phyloP scores from a whole-genome alignment of 1,139 yeast species.

The Nakaseomyces glabratus region DNA sequence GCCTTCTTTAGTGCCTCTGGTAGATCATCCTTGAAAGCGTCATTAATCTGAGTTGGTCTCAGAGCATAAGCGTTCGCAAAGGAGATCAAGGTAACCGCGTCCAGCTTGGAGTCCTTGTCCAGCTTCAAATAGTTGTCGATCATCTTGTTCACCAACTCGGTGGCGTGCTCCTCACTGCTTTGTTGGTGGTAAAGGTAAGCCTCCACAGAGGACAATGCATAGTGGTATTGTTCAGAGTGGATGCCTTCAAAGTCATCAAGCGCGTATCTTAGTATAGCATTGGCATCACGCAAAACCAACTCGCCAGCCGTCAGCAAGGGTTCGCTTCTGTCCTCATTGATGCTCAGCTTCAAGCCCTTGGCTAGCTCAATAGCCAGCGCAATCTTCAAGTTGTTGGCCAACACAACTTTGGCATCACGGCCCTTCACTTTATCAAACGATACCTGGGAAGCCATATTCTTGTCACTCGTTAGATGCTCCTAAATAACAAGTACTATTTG shows the following conservation, averaged over 20 bases:
- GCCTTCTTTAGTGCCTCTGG: constrained; percentile 39
- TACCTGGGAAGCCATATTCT: constrained; percentile 31
- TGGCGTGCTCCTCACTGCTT: constrained; percentile 14
- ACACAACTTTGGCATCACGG: constrained; percentile 31
- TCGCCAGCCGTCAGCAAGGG: constrained; percentile 30
- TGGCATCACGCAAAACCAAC: constrained; percentile 55
- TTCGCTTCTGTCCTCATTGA: constrained; percentile 30
- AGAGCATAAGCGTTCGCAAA: constrained; percentile 33
- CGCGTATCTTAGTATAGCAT: constrained; percentile 71
- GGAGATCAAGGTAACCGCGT: constrained; percentile 31
- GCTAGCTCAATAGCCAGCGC: constrained; percentile 40
- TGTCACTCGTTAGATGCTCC: no score
- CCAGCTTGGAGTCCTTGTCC: constrained; percentile 21
- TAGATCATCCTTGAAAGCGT: constrained; percentile 23
- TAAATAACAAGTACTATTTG: background rate
- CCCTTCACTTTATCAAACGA: constrained; percentile 37
- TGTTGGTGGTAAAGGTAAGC: constrained; percentile 18
- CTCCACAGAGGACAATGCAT: constrained; percentile 32
- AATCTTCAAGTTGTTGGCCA: constrained; percentile 52
- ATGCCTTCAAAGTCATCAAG: constrained; percentile 38
- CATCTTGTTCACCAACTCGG: constrained; percentile 31
- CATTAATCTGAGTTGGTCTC: constrained; percentile 25
- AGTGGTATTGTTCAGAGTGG: constrained; percentile 33
- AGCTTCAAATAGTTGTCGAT: constrained; percentile 26
- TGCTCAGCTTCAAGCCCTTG: constrained; percentile 24